Conservation (phyloP, 371 early-diverging fungal species). For the Rhizopus sp. region DNA sequence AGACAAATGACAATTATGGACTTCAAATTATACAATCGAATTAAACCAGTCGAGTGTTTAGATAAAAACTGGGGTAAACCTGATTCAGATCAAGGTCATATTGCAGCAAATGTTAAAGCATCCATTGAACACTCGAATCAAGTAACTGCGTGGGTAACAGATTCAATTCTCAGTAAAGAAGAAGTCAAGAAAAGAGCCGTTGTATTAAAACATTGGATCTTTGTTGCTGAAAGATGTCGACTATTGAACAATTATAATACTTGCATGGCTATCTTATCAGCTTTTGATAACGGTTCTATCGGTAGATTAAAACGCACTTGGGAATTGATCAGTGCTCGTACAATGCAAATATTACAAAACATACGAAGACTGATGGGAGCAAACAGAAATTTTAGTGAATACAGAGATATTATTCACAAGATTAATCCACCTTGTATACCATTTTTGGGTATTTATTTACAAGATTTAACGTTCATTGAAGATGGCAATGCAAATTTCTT, state of each 20-base stretch:
- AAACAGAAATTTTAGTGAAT: slow-evolving; percentile 79
- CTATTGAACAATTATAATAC: slow-evolving; percentile 78
- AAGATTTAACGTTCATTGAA: slow-evolving; percentile 92
- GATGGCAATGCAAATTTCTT: slow-evolving; percentile 78
- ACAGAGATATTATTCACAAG: slow-evolving; percentile 80
- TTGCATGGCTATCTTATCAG: slow-evolving; percentile 85
- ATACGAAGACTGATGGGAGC: slow-evolving; percentile 72
- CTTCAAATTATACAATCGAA: slow-evolving; percentile 63
- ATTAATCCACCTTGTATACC: slow-evolving; percentile 92
- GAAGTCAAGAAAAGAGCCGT: slow-evolving; percentile 78
- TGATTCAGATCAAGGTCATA: slow-evolving; percentile 45
- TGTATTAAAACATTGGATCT: slow-evolving; percentile 81
- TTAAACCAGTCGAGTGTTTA: slow-evolving; percentile 76
- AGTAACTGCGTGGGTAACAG: slow-evolving; percentile 89
- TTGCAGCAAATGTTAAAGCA: slow-evolving; percentile 65
- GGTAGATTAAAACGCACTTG: slow-evolving; percentile 87
- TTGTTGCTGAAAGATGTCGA: slow-evolving; percentile 71
- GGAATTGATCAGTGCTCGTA: slow-evolving; percentile 56
- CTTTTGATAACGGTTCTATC: slow-evolving; percentile 83
- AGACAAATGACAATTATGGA: slow-evolving; percentile 86
- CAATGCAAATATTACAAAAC: slow-evolving; percentile 49
- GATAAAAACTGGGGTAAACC: slow-evolving; percentile 79
- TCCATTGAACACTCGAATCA: slow-evolving; percentile 70
- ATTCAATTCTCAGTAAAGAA: slow-evolving; percentile 75
- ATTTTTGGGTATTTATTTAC: slow-evolving; percentile 84